Percentiles rank a stretch among this genome's conserved stretches.
phyloP scores from a whole-genome alignment of 768 basidiomycete species.

The Lactifluus pinguis region DNA sequence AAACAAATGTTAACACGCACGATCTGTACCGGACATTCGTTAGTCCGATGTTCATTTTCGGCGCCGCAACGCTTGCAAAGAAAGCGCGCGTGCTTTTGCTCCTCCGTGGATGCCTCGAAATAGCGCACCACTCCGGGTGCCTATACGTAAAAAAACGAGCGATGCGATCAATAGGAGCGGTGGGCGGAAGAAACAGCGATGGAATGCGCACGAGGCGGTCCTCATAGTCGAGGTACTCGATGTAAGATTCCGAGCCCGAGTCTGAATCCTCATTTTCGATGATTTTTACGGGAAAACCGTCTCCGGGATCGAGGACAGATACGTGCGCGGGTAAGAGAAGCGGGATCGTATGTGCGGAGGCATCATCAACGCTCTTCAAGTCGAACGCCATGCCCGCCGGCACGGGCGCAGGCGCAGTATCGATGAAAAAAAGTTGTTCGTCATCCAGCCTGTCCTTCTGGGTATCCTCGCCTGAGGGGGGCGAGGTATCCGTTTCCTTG shows the following conservation, averaged over 20 bases:
- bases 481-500: neutral
- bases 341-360: neutral
- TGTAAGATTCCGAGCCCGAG: conserved; percentile 55
- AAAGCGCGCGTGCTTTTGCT: conserved; percentile 36
- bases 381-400: conserved; percentile 21
- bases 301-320: conserved; percentile 35
- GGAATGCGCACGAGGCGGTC: conserved; percentile 37
- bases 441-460: neutral
- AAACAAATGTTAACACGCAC: conserved; percentile 33
- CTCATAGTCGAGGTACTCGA: conserved; percentile 73
- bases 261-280: conserved; percentile 39
- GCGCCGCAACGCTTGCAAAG: conserved; percentile 74
- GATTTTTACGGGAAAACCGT: conserved; percentile 36
- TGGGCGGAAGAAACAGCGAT: neutral
- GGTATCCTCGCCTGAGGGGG: neutral
- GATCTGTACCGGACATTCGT: conserved; percentile 61
- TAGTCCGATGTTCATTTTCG: conserved; percentile 60
- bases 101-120: conserved; percentile 41
- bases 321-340: conserved; percentile 68
- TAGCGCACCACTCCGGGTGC: conserved; percentile 48
- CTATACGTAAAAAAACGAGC: conserved; percentile 25
- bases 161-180: neutral
- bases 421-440: conserved; percentile 39
- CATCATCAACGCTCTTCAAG: conserved; percentile 12
- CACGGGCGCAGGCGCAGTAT: conserved; percentile 34